A percentile compares a stretch with the other conserved stretches of the same genome.
Conservation (phyloP, 805 yeast species). For the Teunomyces pallodes region DNA sequence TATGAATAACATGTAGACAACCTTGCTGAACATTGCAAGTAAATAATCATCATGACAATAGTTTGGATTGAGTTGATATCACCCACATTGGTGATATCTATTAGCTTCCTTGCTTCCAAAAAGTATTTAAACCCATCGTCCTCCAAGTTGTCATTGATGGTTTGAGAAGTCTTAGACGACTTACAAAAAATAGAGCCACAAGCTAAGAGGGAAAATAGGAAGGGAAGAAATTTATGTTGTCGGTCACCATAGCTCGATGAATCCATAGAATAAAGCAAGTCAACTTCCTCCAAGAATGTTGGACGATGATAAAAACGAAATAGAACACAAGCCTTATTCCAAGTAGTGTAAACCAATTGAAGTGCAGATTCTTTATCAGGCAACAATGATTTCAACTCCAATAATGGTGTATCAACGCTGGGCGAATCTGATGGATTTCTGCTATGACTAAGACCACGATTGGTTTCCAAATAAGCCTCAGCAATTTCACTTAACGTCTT, state of each 20-base stretch:
- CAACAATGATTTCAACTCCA: constrained; percentile 60
- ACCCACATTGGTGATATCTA: constrained; percentile 81
- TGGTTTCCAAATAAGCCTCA: constrained; percentile 5
- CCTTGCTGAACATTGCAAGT: constrained; percentile 84
- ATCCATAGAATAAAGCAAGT: constrained; percentile 71
- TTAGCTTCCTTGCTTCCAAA: constrained; percentile 72
- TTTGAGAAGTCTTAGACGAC: constrained; percentile 23
- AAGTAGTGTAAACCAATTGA: constrained; percentile 67
- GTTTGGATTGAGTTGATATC: constrained; percentile 83
- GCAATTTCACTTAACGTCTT: constrained; percentile 17
- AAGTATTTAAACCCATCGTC: constrained; percentile 82
- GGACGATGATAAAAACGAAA: constrained; percentile 87
- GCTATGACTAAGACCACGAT: constrained; percentile 5
- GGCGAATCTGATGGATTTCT: constrained; percentile 15
- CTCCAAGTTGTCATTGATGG: constrained; percentile 42
- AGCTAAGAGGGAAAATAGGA: constrained; percentile 83
- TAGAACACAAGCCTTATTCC: constrained; percentile 83
- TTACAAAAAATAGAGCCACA: constrained; percentile 79
- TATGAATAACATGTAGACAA: constrained; percentile 85
- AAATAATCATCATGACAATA: constrained; percentile 79
- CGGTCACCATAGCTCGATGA: constrained; percentile 69
- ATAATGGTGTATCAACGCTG: constrained; percentile 24
- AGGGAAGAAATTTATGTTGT: constrained; percentile 72
- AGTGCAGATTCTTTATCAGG: constrained; percentile 77
- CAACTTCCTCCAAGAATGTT: constrained; percentile 69